Base-by-base conservation (phyloP, 345 rosid genomes). In the Lepidium didymum region DNA sequence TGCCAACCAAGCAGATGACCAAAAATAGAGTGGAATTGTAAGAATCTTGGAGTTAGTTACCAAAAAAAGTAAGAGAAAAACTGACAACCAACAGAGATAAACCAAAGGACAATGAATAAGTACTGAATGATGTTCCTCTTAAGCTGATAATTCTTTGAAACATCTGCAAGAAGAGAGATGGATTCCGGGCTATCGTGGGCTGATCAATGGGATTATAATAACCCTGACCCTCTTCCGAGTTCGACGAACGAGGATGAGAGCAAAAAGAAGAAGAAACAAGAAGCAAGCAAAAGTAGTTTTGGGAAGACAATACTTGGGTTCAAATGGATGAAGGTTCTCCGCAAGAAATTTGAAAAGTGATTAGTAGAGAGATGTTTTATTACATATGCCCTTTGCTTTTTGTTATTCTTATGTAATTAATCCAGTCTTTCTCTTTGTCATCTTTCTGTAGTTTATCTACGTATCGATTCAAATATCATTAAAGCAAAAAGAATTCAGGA, bases 261-360 rank as follows among this genome's bases (percentile, higher is more conserved):
- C 47, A 62, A 53, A 18, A 60, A 35, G 27, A 57, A n/a, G n/a
- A n/a, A 56, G 27, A 58, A 61, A 12, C 42, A 45, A 11, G 67
- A 56, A 23, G 62, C 71, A 33, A 62, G 64, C 54, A 75, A 58
- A 56, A 64, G 55, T 56, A 55, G 62, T 10, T 14, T 74, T 12
- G 69, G 51, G 10, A 68, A 69, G 33, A 59, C 55, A 14, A 8
- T 62, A 54, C 40, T 75, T 37, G 47, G 55, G 13, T 69, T 75
- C 55, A 75, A 63, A 63, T 75, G 79, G 79, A 57, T 75, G 49
- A 69, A 69, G 10, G 71, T 56, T 2, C 75, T 75, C 42, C 75
- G 75, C 62, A 75, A 49, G 54, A 75, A 75, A 50, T 41, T 71
- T 13, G 65, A 69, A 4, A 75, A 75, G 25, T 75, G 70, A 68